Evolutionary conservation across 1,284 basidiomycete genomes (phyloP).

Genomic region (Heliocybe sulcata): DNA sequence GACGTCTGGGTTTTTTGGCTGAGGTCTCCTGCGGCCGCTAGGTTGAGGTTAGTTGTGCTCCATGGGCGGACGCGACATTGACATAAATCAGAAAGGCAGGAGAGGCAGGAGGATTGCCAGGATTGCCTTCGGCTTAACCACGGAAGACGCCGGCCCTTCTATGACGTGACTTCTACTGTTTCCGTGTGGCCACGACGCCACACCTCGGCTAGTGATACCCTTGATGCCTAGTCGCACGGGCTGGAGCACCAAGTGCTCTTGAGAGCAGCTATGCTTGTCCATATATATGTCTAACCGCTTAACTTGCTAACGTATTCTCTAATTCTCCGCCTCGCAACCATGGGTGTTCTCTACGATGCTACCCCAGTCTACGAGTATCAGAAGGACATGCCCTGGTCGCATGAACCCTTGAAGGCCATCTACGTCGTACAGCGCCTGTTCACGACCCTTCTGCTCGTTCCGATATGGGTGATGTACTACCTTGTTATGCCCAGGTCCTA

Average conservation of each 20-base stretch:
- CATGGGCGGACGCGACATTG: too few species aligned
- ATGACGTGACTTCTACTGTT: too few species aligned
- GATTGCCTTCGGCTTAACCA: too few species aligned
- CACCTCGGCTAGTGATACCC: too few species aligned
- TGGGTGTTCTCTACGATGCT: conserved; percentile 20
- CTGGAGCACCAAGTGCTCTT: neutral
- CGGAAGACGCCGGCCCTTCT: too few species aligned
- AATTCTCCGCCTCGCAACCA: neutral
- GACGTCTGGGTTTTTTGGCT: too few species aligned
- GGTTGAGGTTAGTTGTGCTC: too few species aligned
- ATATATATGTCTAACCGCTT: neutral
- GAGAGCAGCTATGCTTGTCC: neutral
- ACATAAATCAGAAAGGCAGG: too few species aligned
- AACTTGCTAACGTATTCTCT: neutral
- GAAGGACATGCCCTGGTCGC: conserved; percentile 31
- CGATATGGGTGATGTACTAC: conserved; percentile 35
- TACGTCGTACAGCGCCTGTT: conserved; percentile 38
- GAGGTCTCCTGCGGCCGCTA: too few species aligned
- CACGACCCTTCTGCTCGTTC: conserved; percentile 37
- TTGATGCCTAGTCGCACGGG: neutral
- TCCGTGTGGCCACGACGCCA: too few species aligned
- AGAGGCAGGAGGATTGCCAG: too few species aligned
- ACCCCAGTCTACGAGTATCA: conserved; percentile 29
- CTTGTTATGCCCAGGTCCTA: conserved; percentile 27
- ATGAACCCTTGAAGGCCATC: conserved; percentile 37